phyloP scores from a whole-genome alignment of 345 rosid species.

The Aegle marmelos region DNA sequence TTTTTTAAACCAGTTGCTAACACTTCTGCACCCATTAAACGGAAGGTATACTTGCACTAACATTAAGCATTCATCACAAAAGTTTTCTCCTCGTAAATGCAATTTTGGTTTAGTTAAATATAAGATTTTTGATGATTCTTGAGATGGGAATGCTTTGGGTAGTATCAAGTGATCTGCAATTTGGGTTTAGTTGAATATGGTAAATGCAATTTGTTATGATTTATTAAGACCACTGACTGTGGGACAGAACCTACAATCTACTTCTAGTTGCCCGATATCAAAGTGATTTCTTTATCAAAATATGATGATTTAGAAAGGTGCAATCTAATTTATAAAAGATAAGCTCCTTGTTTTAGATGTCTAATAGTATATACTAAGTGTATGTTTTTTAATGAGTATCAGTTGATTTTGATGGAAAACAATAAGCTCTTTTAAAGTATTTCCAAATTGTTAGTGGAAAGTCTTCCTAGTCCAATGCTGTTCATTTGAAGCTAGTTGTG shows the following conservation, averaged over 20 bases:
- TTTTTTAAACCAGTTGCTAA: slow-evolving; percentile 71
- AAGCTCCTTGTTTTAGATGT: not conserved
- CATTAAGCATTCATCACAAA: slow-evolving; percentile 6
- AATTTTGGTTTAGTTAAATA: not conserved
- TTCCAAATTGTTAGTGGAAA: not conserved
- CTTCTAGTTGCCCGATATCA: not conserved
- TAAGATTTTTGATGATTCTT: not conserved
- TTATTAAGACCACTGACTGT: too few species aligned
- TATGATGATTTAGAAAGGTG: not conserved
- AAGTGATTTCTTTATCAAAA: not conserved
- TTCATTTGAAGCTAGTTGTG: not conserved
- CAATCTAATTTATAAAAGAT: not conserved
- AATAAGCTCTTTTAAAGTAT: not conserved
- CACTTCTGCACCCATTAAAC: slow-evolving; percentile 51
- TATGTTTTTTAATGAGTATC: not conserved
- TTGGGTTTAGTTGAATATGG: too few species aligned
- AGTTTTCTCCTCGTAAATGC: not conserved
- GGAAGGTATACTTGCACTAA: slow-evolving; percentile 55
- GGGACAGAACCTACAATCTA: too few species aligned
- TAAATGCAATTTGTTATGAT: too few species aligned
- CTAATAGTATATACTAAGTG: not conserved
- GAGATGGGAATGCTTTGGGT: not conserved
- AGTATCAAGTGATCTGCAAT: not conserved
- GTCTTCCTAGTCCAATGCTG: not conserved
- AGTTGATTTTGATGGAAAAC: not conserved